Conservation (phyloP, 2,329 filamentous ascomycete genomes). For the Fusarium graminum region DNA sequence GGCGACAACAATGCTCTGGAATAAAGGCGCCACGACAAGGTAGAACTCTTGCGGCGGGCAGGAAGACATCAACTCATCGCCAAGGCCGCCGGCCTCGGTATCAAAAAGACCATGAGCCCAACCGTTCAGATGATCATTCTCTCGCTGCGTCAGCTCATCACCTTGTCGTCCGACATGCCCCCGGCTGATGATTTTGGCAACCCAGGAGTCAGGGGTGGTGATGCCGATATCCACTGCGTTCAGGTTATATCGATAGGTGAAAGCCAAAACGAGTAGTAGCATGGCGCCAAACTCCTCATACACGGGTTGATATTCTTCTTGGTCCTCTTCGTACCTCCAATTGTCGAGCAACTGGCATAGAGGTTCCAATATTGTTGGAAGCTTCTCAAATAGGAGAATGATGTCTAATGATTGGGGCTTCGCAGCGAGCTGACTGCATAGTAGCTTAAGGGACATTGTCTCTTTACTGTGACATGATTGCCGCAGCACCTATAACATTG, state of each 20-base stretch:
- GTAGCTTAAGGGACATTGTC: conserved; percentile 81
- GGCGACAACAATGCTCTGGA: conserved; percentile 80
- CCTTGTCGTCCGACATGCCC: conserved; percentile 69
- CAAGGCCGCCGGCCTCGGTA: conserved; percentile 77
- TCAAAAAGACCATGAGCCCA: conserved; percentile 86
- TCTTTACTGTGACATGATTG: conserved; percentile 79
- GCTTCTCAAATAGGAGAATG: conserved; percentile 79
- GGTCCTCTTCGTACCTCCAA: conserved; percentile 86
- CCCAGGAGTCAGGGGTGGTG: conserved; percentile 71
- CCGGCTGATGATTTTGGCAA: conserved; percentile 73
- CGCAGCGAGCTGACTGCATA: conserved; percentile 80
- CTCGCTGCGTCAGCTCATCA: conserved; percentile 72
- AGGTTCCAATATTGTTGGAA: conserved; percentile 76
- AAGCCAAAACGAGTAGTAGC: conserved; percentile 78
- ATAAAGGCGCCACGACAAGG: conserved; percentile 79
- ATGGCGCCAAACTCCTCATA: conserved; percentile 89
- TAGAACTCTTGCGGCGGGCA: conserved; percentile 89
- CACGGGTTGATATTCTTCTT: conserved; percentile 85
- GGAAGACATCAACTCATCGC: conserved; percentile 84
- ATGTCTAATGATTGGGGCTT: conserved; percentile 80
- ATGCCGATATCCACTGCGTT: conserved; percentile 73
- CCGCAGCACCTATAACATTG: conserved; percentile 68
- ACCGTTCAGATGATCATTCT: conserved; percentile 74
- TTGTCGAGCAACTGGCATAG: conserved; percentile 81
- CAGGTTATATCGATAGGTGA: conserved; percentile 81